Conservation (phyloP, 202 grass and related monocot genomes). For the Carex sylvatica region DNA sequence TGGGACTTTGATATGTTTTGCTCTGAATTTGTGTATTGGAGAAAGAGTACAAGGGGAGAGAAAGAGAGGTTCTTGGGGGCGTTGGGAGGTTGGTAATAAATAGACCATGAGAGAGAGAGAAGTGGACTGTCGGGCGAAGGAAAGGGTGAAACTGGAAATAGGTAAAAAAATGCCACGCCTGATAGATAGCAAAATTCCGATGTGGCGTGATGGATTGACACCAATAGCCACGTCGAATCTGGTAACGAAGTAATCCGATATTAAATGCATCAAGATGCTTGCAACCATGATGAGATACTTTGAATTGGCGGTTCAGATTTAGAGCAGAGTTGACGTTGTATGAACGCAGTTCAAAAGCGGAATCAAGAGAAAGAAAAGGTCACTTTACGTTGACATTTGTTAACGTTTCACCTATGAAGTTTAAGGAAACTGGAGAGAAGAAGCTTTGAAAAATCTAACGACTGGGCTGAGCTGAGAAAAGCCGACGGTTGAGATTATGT, state of each 20-base stretch:
- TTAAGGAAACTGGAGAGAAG: not conserved
- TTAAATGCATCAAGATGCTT: not conserved
- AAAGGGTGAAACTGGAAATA: not conserved
- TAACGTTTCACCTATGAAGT: not conserved
- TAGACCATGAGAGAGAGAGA: not conserved
- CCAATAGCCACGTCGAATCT: not conserved
- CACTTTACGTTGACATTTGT: not conserved
- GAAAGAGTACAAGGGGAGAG: not conserved
- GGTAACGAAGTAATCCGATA: not conserved
- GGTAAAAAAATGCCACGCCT: not conserved
- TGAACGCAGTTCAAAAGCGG: not conserved
- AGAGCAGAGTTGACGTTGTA: not conserved
- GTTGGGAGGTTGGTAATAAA: slow-evolving; percentile 19
- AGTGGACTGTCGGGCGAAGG: not conserved
- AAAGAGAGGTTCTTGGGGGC: not conserved
- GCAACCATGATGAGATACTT: not conserved
- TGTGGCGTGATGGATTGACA: not conserved
- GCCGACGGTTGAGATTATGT: not conserved
- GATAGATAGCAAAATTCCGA: not conserved
- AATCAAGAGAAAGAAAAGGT: not conserved
- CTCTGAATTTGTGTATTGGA: not conserved
- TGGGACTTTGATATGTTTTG: not conserved
- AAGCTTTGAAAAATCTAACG: not conserved
- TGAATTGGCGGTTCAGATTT: not conserved
- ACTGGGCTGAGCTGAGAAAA: not conserved